Evolutionary conservation across 2,329 filamentous ascomycete species (phyloP).

Genomic region (Pestalotiopsis sp.): DNA sequence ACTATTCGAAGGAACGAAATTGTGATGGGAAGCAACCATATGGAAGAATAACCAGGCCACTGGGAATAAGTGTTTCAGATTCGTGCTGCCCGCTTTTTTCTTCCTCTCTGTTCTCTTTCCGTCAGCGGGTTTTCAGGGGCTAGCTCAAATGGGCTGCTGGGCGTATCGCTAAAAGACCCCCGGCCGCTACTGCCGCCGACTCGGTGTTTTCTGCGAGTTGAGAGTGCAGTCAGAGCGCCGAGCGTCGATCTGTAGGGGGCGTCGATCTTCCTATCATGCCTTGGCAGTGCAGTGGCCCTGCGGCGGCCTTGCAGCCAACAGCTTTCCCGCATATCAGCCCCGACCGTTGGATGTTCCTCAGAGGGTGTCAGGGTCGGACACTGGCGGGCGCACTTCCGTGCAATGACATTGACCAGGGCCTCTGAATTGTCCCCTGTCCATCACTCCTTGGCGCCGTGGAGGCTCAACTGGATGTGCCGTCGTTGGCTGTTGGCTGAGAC

Average conservation of each 20-base stretch:
- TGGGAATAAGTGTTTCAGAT: constrained; percentile 3
- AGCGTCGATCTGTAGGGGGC: background rate
- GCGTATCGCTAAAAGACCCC: background rate
- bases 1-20: background rate
- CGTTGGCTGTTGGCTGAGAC: constrained; percentile 6
- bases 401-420: background rate
- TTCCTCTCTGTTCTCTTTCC: background rate
- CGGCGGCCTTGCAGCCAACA: background rate
- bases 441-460: constrained; percentile 7
- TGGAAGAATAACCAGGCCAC: background rate
- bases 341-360: background rate
- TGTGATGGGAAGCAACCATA: background rate
- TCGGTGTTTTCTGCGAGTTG: background rate
- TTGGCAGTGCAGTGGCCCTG: background rate
- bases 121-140: background rate
- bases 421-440: background rate
- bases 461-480: constrained; percentile 7
- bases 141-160: background rate
- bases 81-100: background rate
- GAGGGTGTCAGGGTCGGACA: background rate
- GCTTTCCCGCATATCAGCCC: background rate
- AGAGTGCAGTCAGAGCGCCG: background rate
- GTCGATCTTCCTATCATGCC: background rate
- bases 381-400: background rate
- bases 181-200: background rate